Evolutionary conservation across 2,329 filamentous ascomycete genomes (phyloP), one percentile per base, ranked within the genome.

Genomic region (Domatiomyces globalis): DNA sequence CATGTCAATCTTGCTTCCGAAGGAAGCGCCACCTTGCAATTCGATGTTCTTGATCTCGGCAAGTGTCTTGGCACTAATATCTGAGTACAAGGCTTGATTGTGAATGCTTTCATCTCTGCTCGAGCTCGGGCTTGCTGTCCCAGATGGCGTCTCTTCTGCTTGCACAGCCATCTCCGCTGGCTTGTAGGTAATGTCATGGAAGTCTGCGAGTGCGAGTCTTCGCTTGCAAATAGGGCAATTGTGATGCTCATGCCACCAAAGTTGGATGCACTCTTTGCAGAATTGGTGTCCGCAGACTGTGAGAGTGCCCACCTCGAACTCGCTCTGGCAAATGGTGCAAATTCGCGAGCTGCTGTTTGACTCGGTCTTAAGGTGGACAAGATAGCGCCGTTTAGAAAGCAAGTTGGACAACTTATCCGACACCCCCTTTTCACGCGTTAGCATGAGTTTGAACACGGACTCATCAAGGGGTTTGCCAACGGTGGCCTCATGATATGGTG

Each of bases 211-310:
- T 25, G 72, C 73, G 5, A 96, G 70, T 1, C 71, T 72, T 45
- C 74, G 77, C 65, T 95, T 95, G 73, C 92, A 98, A 4, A 87
- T 75, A 0, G 90, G 90, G 60, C 90, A 96, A 49, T 79, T 90
- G 17, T 74, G 77, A 59, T 88, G 81, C 29, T 78, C 73, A 51
- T 72, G 74, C 71, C 84, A 87, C 92, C 92, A 96, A 10, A 80
- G 60, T 39, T 75, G 73, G 59, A 96, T 83, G 66, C 92, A 96
- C 25, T 87, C 84, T 61, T 87, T 88, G 71, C 90, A 95, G 64
- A 88, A 96, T 57, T 87, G 80, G 63, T 98, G 92, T 0, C 90
- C 90, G 64, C 92, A 96, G 1, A 87, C 77, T 0, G 90, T 95
- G 55, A 90, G 72, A 49, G 85, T 79, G 49, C 90, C 90, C n/a